phyloP scores from a whole-genome alignment of 1,139 yeast species.

The Geotrichum reessii region DNA sequence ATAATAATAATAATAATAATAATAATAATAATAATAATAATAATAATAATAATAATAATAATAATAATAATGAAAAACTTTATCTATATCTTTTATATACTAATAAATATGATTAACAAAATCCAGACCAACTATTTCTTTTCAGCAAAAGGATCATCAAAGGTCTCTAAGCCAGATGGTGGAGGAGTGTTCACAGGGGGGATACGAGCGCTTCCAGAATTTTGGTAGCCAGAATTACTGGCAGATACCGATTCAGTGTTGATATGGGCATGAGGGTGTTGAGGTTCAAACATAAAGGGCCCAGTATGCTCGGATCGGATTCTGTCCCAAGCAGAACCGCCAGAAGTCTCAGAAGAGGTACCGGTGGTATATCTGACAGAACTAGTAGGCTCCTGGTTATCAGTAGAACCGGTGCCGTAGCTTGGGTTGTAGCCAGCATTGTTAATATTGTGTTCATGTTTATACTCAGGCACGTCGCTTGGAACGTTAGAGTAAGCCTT shows the following conservation, averaged over 20 bases:
- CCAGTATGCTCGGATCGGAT: constrained; percentile 17
- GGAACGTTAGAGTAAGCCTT: neutral
- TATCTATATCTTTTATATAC: neutral
- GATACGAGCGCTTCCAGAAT: neutral
- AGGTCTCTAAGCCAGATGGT: constrained; percentile 1
- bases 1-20: too few species aligned
- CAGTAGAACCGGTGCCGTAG: neutral
- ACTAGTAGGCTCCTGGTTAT: neutral
- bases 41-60: too few species aligned
- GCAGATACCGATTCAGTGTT: neutral
- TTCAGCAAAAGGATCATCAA: constrained; percentile 14
- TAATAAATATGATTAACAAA: neutral
- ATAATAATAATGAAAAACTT: too few species aligned
- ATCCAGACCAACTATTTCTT: constrained; percentile 3
- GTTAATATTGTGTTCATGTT: neutral
- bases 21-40: too few species aligned
- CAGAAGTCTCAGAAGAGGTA: neutral
- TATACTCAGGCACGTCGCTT: neutral
- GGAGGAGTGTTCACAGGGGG: neutral
- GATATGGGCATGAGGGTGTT: constrained; percentile 11
- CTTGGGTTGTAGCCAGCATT: neutral
- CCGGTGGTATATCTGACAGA: neutral
- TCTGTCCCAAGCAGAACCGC: constrained; percentile 15
- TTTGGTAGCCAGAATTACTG: neutral
- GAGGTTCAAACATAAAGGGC: constrained; percentile 17